Evolutionary conservation across 768 basidiomycete species (phyloP).

Genomic region (Tricholoma hemisulphureum): DNA sequence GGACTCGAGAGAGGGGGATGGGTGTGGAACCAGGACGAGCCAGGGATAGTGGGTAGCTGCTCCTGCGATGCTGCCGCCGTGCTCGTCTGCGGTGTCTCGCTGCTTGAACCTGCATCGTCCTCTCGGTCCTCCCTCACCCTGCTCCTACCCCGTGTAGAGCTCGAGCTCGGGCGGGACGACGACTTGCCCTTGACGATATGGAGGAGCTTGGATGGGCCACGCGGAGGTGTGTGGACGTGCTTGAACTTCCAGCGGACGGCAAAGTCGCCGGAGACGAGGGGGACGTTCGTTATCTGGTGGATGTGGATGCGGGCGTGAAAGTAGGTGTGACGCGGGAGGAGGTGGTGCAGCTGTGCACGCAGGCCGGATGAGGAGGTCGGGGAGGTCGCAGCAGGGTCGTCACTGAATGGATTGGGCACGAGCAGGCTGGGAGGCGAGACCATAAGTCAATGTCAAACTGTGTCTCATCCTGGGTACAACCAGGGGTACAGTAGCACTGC

Average conservation of each 20-base stretch:
- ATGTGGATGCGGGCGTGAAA: constrained; percentile 62
- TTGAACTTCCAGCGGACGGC: constrained; percentile 72
- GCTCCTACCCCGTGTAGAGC: not conserved
- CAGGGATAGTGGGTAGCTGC: not conserved
- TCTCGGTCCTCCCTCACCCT: constrained; percentile 14
- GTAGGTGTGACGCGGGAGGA: constrained; percentile 63
- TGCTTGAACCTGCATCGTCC: constrained; percentile 10
- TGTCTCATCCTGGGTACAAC: no score
- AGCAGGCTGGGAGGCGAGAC: no score
- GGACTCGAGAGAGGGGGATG: constrained; percentile 12
- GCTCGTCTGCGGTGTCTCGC: constrained; percentile 13
- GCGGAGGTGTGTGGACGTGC: constrained; percentile 41
- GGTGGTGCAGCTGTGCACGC: constrained; percentile 58
- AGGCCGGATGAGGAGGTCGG: no score
- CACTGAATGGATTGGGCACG: no score
- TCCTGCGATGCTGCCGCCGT: constrained; percentile 4
- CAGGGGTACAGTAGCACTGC: no score
- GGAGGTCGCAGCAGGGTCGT: no score
- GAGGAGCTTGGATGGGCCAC: constrained; percentile 34
- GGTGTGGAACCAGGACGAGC: constrained; percentile 16
- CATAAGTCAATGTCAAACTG: no score
- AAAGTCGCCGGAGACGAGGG: constrained; percentile 70
- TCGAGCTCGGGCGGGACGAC: constrained; percentile 9
- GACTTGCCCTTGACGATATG: constrained; percentile 29
- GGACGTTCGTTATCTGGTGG: constrained; percentile 70